These are phyloP conservation scores for Calonectria hongkongensis DNA, from an alignment of 2,329 filamentous ascomycete species.

Conservation along the genomic window DNA sequence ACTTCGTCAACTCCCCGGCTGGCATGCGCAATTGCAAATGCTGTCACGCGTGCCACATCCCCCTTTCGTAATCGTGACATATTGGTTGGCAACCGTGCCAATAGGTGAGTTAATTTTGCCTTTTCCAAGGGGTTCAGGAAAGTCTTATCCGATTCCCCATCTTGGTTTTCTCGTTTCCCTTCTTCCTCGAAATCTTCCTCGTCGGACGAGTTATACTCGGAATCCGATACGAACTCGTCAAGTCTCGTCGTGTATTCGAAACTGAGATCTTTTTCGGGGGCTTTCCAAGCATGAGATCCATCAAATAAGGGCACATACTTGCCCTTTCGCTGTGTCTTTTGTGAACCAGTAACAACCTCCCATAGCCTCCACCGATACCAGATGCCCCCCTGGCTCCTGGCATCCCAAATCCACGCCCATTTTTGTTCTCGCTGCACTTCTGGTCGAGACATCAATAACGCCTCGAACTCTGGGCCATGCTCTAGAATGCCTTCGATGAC, in stretches of 20 bases:
- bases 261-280: slow-evolving; percentile 81
- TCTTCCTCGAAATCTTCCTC: slow-evolving; percentile 84
- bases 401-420: slow-evolving; percentile 96
- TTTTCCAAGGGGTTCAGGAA: slow-evolving; percentile 90
- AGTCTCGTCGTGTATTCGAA: slow-evolving; percentile 88
- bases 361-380: slow-evolving; percentile 97
- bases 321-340: slow-evolving; percentile 65
- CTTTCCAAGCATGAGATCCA: slow-evolving; percentile 84
- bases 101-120: slow-evolving; percentile 87
- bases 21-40: slow-evolving; percentile 92
- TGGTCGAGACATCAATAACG: slow-evolving; percentile 89
- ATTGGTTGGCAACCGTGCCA: slow-evolving; percentile 87
- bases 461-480: slow-evolving; percentile 92
- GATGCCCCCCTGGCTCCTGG: slow-evolving; percentile 84
- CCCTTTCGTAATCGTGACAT: slow-evolving; percentile 86
- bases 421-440: slow-evolving; percentile 90
- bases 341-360: slow-evolving; percentile 84
- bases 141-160: slow-evolving; percentile 69
- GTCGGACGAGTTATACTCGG: slow-evolving; percentile 90
- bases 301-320: slow-evolving; percentile 83
- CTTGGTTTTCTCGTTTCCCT: slow-evolving; percentile 67
- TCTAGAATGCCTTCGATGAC: slow-evolving; percentile 87
- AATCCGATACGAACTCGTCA: slow-evolving; percentile 87
- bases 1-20: slow-evolving; percentile 91
- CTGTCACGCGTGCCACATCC: slow-evolving; percentile 89